phyloP scores from a whole-genome alignment of 768 basidiomycete genomes.

The Brasilioporus rufonigricans region DNA sequence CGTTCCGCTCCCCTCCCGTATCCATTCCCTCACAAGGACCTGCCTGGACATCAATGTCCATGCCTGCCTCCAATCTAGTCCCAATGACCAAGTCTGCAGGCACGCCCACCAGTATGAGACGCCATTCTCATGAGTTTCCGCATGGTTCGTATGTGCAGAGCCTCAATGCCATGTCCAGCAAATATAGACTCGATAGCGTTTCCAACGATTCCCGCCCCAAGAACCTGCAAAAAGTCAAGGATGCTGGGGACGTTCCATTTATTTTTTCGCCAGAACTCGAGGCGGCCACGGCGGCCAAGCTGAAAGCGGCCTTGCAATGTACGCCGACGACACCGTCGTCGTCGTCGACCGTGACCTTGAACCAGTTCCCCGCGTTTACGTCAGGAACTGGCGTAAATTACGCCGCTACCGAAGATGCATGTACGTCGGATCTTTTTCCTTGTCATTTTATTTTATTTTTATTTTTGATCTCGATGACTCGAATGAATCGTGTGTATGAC shows the following conservation, averaged over 20 bases:
- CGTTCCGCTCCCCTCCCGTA: constrained; percentile 13
- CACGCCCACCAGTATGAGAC: constrained; percentile 3
- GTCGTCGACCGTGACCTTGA: neutral
- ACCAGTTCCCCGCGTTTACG: constrained; percentile 21
- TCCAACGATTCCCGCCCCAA: constrained; percentile 16
- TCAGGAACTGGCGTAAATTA: constrained; percentile 18
- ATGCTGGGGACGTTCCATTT: constrained; percentile 32
- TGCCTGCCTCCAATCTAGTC: neutral
- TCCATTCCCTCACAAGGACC: constrained; percentile 16
- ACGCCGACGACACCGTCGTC: neutral
- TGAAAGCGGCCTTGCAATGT: constrained; percentile 26
- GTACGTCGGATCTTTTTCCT: constrained; percentile 24
- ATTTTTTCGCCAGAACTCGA: constrained; percentile 32
- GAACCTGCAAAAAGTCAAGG: constrained; percentile 23
- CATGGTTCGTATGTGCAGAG: constrained; percentile 19
- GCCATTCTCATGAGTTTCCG: constrained; percentile 23
- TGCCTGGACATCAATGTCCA: constrained; percentile 13
- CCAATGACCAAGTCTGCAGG: constrained; percentile 6
- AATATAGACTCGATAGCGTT: constrained; percentile 21
- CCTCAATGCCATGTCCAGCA: constrained; percentile 24
- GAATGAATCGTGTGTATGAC: neutral
- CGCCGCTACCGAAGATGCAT: constrained; percentile 20
- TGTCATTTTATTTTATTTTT: neutral
- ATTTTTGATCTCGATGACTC: neutral
- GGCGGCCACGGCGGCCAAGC: constrained; percentile 28